Evolutionary conservation across 768 basidiomycete genomes (phyloP), one percentile per base, ranked within the genome.

Genomic region (Xerocomellus dryophilus): DNA sequence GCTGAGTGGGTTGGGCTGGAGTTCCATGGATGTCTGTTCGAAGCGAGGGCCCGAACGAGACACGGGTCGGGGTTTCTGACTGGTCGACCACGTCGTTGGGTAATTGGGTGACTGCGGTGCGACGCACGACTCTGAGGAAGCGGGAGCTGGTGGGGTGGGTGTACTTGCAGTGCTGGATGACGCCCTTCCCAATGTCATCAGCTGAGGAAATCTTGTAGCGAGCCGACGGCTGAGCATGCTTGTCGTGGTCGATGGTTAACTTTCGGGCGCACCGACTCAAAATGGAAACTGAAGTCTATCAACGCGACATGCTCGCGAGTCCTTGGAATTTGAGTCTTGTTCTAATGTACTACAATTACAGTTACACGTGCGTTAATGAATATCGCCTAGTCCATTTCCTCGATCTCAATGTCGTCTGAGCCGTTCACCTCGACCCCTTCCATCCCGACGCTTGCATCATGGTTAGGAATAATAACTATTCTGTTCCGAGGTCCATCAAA

Each of bases 1-100:
- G 56, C 90, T 90, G 58, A 87, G 77, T 12, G 96, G 88, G 53
- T 84, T 84, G 2, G 97, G 96, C 71, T 99, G 97, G 52, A 92
- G 77, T 39, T 85, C 84, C 80, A 94, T 83, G 35, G 73, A 75
- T 27, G 91, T 93, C 75, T 98, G 97, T 74, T 98, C 96, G 68
- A 98, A 97, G 18, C 94, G 85, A 14, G 95, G 87, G 50, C 83
- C 81, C 11, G 81, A 81, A 21, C 71, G 74, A 44, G 75, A 72
- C 15, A 71, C 74, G 10, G 85, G 85, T 50, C 92, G 86, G 9
- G 85, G 76, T 36, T 75, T 80, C 74, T 98, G 96, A 63, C 72
- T 86, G 18, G 86, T 83, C 2, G 93, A 91, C 95, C 95, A 98
- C 60, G 88, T 88, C 35, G 79, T 69, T 6, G 87, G 74, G 61